phyloP scores from a whole-genome alignment of 73 alveolate genomes.

The Breviolum minutum region DNA sequence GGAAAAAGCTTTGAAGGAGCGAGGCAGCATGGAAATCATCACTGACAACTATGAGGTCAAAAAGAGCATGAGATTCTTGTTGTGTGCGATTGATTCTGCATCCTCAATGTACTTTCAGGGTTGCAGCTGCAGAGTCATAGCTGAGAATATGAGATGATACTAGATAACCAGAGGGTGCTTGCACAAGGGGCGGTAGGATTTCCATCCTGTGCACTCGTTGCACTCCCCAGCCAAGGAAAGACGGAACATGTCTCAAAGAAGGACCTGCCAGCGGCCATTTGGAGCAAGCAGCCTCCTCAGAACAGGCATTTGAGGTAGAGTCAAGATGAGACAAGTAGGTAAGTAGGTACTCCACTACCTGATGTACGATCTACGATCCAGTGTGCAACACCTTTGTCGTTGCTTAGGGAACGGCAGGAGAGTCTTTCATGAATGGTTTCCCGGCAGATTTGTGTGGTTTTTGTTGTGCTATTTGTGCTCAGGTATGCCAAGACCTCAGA shows the following conservation, averaged over 20 bases:
- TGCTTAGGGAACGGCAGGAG: too few species aligned
- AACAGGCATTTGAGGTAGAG: too few species aligned
- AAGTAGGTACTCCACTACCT: too few species aligned
- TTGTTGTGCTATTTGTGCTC: neutral
- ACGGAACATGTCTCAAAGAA: slow-evolving; percentile 86
- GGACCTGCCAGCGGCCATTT: slow-evolving; percentile 66
- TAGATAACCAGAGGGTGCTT: neutral
- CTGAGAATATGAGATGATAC: neutral
- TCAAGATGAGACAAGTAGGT: too few species aligned
- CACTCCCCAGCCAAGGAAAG: neutral
- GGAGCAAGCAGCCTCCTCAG: slow-evolving; percentile 60
- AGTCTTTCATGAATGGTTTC: too few species aligned
- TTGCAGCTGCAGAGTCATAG: neutral
- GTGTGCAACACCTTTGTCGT: too few species aligned
- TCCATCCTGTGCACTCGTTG: neutral
- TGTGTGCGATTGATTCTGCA: neutral
- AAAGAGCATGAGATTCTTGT: slow-evolving; percentile 56
- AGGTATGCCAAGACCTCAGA: slow-evolving; percentile 93
- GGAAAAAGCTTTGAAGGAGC: slow-evolving; percentile 85
- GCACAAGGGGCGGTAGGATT: neutral
- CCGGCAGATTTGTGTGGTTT: too few species aligned
- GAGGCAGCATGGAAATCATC: slow-evolving; percentile 52
- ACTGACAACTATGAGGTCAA: slow-evolving; percentile 79
- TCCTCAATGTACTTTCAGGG: neutral
- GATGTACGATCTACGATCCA: too few species aligned